Base-by-base conservation (phyloP, 169 alveolate genomes). In the Eimeria sp. region DNA sequence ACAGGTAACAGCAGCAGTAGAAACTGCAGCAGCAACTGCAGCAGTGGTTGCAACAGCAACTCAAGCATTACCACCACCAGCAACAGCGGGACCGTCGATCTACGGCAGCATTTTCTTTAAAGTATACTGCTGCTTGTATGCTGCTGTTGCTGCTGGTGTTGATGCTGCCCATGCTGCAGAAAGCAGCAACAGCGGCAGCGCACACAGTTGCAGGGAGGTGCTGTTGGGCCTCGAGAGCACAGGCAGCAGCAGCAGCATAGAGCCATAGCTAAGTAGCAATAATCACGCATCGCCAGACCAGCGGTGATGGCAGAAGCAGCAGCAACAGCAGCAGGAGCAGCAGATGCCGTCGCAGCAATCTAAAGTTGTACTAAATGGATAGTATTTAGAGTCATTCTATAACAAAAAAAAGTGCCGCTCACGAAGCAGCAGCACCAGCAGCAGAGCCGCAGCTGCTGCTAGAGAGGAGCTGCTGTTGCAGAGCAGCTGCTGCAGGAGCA, bases 291-390 rank as follows among this genome's bases (percentile, higher is more conserved):
- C 49, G n/a, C 51, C 63, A 34, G 58, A 58, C 25, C 25, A 76
- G 11, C 61, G 58, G 13, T 27, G 40, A n/a, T 70, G 3, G 40
- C n/a, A 45, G 34, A 34, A 7, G 63, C 89, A 78, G 86, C 67
- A 10, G 63, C 89, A 7, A 27, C 70, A 78, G 89, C 61, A 78
- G 61, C 67, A 78, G 63, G 30, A 43, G 89, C 84, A 73, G 84
- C 84, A 73, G 54, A n/a, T 45, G 14, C 6, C 40, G 54, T 27
- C 84, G 47, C 84, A 13, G 40, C 6, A 73, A 30, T 10, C 84
- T 30, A 30, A 73, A 73, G n/a, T 13, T 34, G 54, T 13, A 73
- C 13, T 73, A 30, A 73, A 72, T 43, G 16, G 76, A 10, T 67
- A 22, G 76, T 9, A 10, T 13, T 22, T 27, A 10, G 76, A 22